A percentile compares a stretch with the other conserved stretches of the same genome.
Evolutionary conservation across 1,139 yeast genomes (phyloP).

Genomic region (Trichomonascaceae sp.): DNA sequence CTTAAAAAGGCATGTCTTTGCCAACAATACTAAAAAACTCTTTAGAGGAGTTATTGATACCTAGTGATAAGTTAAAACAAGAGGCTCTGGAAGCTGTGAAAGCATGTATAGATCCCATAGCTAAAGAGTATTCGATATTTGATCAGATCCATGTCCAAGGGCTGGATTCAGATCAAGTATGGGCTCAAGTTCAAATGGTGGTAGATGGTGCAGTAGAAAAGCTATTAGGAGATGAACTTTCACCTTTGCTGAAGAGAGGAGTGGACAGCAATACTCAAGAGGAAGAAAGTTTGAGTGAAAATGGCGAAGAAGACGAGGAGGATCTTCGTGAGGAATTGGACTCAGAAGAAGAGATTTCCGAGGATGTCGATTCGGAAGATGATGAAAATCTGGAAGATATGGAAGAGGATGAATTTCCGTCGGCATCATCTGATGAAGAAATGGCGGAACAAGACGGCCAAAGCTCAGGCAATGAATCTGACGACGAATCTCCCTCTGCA

Average conservation of each 20-base stretch:
- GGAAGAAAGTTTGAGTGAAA: no score
- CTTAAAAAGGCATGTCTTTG: neutral
- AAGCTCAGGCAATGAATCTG: constrained; percentile 16
- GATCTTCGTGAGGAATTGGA: constrained; percentile 13
- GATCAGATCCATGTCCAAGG: constrained; percentile 85
- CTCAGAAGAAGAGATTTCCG: constrained; percentile 17
- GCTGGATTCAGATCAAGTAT: constrained; percentile 82
- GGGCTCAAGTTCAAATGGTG: constrained; percentile 87
- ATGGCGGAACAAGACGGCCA: constrained; percentile 21
- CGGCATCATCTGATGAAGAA: constrained; percentile 18
- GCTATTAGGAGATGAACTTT: constrained; percentile 35
- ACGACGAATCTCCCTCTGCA: constrained; percentile 13
- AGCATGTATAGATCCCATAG: constrained; percentile 57
- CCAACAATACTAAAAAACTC: constrained; percentile 17
- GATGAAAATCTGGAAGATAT: constrained; percentile 17
- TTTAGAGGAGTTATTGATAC: constrained; percentile 29
- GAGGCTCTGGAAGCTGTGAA: constrained; percentile 43
- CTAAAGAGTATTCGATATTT: constrained; percentile 57
- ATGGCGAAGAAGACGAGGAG: constrained; percentile 23
- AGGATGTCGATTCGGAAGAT: constrained; percentile 13
- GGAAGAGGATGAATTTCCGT: constrained; percentile 14
- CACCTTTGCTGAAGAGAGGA: constrained; percentile 11
- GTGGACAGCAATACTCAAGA: constrained; percentile 14
- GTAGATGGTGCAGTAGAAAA: constrained; percentile 62
- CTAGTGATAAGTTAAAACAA: constrained; percentile 23